phyloP scores from a whole-genome alignment of 2,329 filamentous ascomycete species.

The Alternaria gansuensis region DNA sequence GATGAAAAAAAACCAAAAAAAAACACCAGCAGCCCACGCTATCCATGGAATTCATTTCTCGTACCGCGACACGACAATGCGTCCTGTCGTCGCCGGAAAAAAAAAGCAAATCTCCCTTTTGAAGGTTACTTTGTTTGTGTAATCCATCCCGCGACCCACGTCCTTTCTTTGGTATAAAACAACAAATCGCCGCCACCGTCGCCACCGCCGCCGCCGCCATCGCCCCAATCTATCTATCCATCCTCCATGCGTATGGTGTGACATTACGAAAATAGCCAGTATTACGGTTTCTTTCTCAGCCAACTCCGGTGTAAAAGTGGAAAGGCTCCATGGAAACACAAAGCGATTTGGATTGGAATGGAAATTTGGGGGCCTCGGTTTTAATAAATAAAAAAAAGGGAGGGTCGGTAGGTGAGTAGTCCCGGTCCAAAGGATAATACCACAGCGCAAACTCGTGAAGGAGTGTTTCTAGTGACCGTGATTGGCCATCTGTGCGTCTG shows the following conservation, averaged over 20 bases:
- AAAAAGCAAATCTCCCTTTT: background rate
- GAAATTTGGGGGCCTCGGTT: background rate
- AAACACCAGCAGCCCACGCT: constrained; percentile 4
- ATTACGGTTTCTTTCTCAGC: background rate
- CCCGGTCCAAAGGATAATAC: background rate
- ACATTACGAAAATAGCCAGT: background rate
- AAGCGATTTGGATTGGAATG: background rate
- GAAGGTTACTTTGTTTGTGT: background rate
- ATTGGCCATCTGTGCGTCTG: background rate
- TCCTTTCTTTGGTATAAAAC: constrained; percentile 13
- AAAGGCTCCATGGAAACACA: background rate
- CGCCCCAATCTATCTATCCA: no score
- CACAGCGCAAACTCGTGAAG: background rate
- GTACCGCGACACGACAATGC: constrained; percentile 13
- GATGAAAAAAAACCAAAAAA: background rate
- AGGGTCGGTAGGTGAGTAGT: background rate
- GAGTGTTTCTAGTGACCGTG: background rate
- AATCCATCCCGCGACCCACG: background rate
- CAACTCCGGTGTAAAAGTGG: constrained; percentile 2
- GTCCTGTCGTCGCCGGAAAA: constrained; percentile 1
- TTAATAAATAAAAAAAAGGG: background rate
- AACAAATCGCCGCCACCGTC: background rate
- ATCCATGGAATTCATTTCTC: constrained; percentile 8
- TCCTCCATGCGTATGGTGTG: background rate
- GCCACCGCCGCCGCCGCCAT: background rate